A percentile compares a stretch with the other conserved stretches of the same genome.
phyloP scores from a whole-genome alignment of 192 early-diverging fungal genomes.

The Entomortierella parvispora region DNA sequence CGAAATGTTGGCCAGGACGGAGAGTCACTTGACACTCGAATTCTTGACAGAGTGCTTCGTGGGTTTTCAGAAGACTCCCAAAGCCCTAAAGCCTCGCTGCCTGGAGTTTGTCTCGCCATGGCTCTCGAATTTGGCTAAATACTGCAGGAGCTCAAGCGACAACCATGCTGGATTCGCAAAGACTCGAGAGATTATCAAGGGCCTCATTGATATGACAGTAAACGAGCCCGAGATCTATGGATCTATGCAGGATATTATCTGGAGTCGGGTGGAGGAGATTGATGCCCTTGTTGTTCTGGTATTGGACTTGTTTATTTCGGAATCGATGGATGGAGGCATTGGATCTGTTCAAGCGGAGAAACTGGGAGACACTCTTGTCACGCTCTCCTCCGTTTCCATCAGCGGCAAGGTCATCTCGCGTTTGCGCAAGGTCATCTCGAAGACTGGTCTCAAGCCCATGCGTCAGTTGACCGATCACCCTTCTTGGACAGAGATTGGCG shows the following conservation, averaged over 20 bases:
- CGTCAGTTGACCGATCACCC: conserved; percentile 81
- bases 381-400: conserved; percentile 80
- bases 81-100: conserved; percentile 80
- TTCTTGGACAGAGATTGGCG: conserved; percentile 93
- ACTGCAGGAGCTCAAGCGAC: conserved; percentile 57
- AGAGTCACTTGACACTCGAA: conserved; percentile 86
- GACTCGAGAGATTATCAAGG: conserved; percentile 80
- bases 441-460: conserved; percentile 79
- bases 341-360: conserved; percentile 83
- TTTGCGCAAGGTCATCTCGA: conserved; percentile 83
- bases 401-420: conserved; percentile 86
- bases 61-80: conserved; percentile 80
- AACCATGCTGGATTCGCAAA: conserved; percentile 65
- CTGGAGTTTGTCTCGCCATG: conserved; percentile 93
- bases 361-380: conserved; percentile 87
- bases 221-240: conserved; percentile 87
- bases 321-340: conserved; percentile 82
- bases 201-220: conserved; percentile 84
- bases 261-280: conserved; percentile 81
- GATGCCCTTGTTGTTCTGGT: conserved; percentile 85
- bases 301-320: conserved; percentile 82
- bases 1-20: conserved; percentile 76
- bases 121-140: conserved; percentile 81
- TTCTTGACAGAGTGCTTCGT: conserved; percentile 88
- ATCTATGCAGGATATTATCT: conserved; percentile 86